A percentile compares a stretch with the other conserved stretches of the same genome.
Conservation (phyloP, 1,139 yeast genomes). For the Pichia sp. region DNA sequence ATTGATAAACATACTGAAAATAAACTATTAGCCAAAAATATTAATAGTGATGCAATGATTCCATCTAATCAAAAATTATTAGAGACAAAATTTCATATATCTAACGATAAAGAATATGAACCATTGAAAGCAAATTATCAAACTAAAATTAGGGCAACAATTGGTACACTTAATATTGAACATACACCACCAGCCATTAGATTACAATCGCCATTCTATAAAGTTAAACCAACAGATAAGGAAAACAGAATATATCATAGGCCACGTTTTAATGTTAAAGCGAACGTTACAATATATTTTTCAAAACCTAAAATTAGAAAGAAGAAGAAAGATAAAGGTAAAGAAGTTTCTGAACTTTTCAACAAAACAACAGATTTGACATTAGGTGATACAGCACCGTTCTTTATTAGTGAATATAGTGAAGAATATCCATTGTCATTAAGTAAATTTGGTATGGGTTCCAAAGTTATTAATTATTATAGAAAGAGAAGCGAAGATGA, state of each 20-base stretch:
- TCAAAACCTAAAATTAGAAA: conserved; percentile 74
- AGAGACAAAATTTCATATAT: conserved; percentile 62
- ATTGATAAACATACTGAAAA: conserved; percentile 36
- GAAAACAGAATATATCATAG: conserved; percentile 80
- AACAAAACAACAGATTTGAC: conserved; percentile 70
- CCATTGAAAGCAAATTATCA: conserved; percentile 79
- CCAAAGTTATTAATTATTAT: conserved; percentile 87
- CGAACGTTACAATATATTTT: conserved; percentile 73
- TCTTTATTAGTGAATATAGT: conserved; percentile 79
- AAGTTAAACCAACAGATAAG: conserved; percentile 62
- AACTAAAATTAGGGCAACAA: conserved; percentile 86
- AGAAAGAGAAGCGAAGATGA: conserved; percentile 81
- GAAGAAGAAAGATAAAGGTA: conserved; percentile 85
- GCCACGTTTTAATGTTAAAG: conserved; percentile 65
- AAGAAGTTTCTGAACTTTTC: conserved; percentile 69
- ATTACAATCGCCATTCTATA: conserved; percentile 87
- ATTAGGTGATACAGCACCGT: conserved; percentile 72
- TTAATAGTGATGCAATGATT: conserved; percentile 29
- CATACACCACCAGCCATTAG: conserved; percentile 86
- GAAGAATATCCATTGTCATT: conserved; percentile 84
- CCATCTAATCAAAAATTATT: conserved; percentile 47
- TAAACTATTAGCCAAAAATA: conserved; percentile 11
- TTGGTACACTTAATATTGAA: conserved; percentile 86
- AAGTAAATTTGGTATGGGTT: conserved; percentile 94
- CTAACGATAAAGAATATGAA: conserved; percentile 86